Evolutionary conservation across 73 alveolate species (phyloP).

Genomic region (Uronychia binucleata): DNA sequence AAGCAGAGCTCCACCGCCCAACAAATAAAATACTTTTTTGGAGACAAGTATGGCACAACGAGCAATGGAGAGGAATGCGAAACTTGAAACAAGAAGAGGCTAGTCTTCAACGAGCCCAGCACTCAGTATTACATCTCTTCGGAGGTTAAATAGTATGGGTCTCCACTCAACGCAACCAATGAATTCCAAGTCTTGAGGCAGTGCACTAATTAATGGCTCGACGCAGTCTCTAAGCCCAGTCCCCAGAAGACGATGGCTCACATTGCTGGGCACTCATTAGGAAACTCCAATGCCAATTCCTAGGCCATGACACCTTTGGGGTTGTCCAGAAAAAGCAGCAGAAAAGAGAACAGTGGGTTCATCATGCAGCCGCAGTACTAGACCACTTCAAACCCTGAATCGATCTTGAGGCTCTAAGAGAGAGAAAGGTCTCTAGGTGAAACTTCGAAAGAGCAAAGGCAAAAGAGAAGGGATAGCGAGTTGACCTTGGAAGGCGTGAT

Average conservation of each 20-base stretch:
- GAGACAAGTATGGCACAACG: background rate
- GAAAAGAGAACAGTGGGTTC: background rate
- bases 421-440: no score
- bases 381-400: no score
- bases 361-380: background rate
- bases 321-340: background rate
- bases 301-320: no score
- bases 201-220: background rate
- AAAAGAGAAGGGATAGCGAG: no score
- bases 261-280: no score
- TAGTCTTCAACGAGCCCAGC: background rate
- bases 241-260: background rate
- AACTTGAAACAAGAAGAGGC: background rate
- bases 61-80: background rate
- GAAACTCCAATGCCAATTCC: no score
- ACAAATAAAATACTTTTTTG: background rate
- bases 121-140: no score
- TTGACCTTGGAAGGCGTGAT: no score
- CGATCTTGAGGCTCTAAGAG: no score
- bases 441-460: no score
- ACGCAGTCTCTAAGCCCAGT: background rate
- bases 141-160: background rate
- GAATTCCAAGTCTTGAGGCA: background rate
- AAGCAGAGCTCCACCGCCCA: background rate
- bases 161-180: background rate